A percentile compares a stretch with the other conserved stretches of the same genome.
These are phyloP conservation scores for Meyerozyma smithsonii DNA, from an alignment of 1,139 yeast genomes.

Conservation along the genomic window DNA sequence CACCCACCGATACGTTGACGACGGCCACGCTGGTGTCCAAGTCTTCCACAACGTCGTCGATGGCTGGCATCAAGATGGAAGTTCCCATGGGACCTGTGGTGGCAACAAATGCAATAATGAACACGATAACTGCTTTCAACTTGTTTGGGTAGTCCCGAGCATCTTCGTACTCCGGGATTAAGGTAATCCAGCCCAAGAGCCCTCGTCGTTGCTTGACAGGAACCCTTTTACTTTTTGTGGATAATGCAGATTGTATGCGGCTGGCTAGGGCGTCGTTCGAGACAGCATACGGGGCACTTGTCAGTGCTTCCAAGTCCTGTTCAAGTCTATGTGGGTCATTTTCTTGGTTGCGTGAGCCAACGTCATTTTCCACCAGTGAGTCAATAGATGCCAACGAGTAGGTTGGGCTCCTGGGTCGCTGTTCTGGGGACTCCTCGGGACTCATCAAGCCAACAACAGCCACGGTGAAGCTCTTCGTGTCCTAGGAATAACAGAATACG, in stretches of 20 bases:
- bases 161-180: slow-evolving; percentile 70
- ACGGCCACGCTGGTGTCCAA: slow-evolving; percentile 53
- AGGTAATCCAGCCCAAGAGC: slow-evolving; percentile 42
- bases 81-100: slow-evolving; percentile 92
- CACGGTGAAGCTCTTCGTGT: too few relatives aligned
- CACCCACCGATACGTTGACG: slow-evolving; percentile 78
- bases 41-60: slow-evolving; percentile 51
- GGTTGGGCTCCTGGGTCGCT: not conserved
- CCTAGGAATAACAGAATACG: too few relatives aligned
- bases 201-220: slow-evolving; percentile 50
- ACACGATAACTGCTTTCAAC: slow-evolving; percentile 52
- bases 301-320: not conserved
- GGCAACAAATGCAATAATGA: slow-evolving; percentile 68
- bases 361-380: not conserved
- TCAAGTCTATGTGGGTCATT: not conserved
- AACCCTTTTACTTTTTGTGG: slow-evolving; percentile 20
- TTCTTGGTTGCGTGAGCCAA: not conserved
- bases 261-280: not conserved
- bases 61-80: slow-evolving; percentile 76
- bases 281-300: not conserved
- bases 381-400: not conserved
- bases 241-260: slow-evolving; percentile 1
- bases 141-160: slow-evolving; percentile 56
- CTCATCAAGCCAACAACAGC: not conserved
- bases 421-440: not conserved